Evolutionary conservation across 2,329 filamentous ascomycete species (phyloP), one percentile per base, ranked within the genome.

Genomic region (Trichoderma koningiopsis): DNA sequence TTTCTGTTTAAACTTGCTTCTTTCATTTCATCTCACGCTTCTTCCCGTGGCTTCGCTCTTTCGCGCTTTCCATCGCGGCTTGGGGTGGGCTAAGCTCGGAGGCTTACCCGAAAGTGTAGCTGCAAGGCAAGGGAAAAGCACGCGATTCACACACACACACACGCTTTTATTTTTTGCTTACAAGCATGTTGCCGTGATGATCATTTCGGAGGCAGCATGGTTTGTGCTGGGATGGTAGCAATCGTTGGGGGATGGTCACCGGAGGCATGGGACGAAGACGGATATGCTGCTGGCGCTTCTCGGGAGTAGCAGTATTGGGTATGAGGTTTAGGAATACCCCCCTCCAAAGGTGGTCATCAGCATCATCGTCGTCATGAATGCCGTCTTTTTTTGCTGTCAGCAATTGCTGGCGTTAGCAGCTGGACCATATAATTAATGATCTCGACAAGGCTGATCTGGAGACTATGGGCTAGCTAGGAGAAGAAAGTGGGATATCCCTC

Each of bases 81-180:
- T 52, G 60, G 22, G 22, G 16, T 24, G 52, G 22, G 31, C 47
- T 47, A 59, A 29, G 64, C 40, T 68, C 56, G 56, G 64, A 60
- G 47, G 56, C 64, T 68, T 59, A 68, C 55, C 64, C 55, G 56
- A 53, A 43, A 35, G 43, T 68, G 55, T 43, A 68, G 52, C 27
- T 53, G 64, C 64, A 68, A 31, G 22, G n/a, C 4, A 47, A 11
- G 16, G 8, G 8, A 19, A 40, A 43, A 67, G 55, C 64, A 67
- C 40, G 56, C 64, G 64, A 68, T 66, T 37, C 11, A 29, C 53
- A 13, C 27, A 49, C 37, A 27, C 27, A 27, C 27, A 27, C 27
- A 27, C 27, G 4, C 27, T 27, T 27, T 10, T 57, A 27, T 53
- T 53, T 66, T 57, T 58, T 35, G 33, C 33, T 49, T 57, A 27